Base-by-base conservation (phyloP, 2,329 filamentous ascomycete genomes). In the Cladosporium sp. region DNA sequence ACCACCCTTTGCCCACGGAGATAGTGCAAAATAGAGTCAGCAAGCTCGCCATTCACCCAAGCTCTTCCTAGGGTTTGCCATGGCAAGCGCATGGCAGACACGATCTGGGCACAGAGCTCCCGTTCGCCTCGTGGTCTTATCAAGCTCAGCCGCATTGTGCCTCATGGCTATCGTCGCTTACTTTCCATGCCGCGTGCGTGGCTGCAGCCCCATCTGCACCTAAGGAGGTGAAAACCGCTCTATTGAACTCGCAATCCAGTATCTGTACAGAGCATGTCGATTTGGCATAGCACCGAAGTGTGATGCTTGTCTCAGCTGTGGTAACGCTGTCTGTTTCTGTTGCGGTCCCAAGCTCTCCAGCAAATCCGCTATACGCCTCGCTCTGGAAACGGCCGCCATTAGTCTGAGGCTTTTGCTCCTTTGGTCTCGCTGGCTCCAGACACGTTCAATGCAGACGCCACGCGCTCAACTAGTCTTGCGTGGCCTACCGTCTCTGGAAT, bases 151-250 rank as follows among this genome's bases (percentile, higher is more conserved):
- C 24, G n/a, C 44, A 32, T 7, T 49, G 15, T 32, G 52, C 52
- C 32, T 32, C 28, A 52, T 15, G 26, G 44, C 28, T 54, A 38
- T 24, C 59, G 49, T 28, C 47, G 28, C 59, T 38, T 62, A 62
- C 30, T 38, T 52, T 55, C 47, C 47, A 52, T 38, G 59, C 44
- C 59, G 59, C 47, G 30, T 51, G 44, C 44, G 59, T 62, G 59
- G 59, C 59, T 62, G 59, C 47, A 55, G 52, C 34, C 32, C 38
- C 36, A 47, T 59, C 36, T 38, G 14, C 21, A n/a, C 24, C 24
- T 52, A 18, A 32, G 30, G 8, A 52, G 47, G 32, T n/a, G 30
- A 32, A 32, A 28, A 28, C 32, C 18, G 47, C 59, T 62, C 59
- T 62, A 62, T 62, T 44, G 59, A 62, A 52, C 26, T 62, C 21